Conservation (phyloP, 2,329 filamentous ascomycete species). For the Paecilomyces sp. region DNA sequence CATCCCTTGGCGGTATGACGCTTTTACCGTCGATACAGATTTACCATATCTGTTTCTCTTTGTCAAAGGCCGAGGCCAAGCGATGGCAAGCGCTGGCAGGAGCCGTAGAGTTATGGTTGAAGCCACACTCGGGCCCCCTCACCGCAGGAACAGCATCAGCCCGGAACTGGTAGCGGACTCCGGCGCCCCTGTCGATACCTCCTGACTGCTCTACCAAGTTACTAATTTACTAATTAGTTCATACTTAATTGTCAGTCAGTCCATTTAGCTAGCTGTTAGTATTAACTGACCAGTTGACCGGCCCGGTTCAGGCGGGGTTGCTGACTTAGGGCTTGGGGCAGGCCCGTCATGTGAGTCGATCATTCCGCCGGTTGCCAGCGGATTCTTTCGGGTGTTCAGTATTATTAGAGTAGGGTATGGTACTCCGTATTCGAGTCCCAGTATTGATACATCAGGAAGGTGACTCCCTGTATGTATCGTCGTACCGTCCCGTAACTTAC, state of each 20-base stretch:
- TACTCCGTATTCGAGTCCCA: background rate
- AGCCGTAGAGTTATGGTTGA: background rate
- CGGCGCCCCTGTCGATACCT: background rate
- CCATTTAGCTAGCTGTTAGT: no score
- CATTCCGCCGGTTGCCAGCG: background rate
- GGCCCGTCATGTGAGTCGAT: background rate
- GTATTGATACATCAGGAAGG: background rate
- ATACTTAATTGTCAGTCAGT: no score
- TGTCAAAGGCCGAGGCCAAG: conserved; percentile 25
- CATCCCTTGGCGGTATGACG: conserved; percentile 1
- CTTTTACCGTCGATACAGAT: conserved; percentile 2
- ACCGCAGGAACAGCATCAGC: background rate
- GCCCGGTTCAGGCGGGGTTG: background rate
- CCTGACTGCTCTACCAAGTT: no score
- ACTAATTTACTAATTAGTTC: no score
- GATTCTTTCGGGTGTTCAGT: background rate
- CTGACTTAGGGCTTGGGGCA: background rate
- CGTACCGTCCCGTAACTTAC: background rate
- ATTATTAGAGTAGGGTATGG: background rate
- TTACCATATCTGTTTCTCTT: conserved; percentile 14
- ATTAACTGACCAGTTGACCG: background rate
- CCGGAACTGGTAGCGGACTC: background rate
- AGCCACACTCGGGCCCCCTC: background rate
- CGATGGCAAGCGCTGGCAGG: conserved; percentile 21
- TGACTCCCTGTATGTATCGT: background rate